Evolutionary conservation across 108 stramenopile genomes (phyloP).

Genomic region (Conticribra weissflogii): DNA sequence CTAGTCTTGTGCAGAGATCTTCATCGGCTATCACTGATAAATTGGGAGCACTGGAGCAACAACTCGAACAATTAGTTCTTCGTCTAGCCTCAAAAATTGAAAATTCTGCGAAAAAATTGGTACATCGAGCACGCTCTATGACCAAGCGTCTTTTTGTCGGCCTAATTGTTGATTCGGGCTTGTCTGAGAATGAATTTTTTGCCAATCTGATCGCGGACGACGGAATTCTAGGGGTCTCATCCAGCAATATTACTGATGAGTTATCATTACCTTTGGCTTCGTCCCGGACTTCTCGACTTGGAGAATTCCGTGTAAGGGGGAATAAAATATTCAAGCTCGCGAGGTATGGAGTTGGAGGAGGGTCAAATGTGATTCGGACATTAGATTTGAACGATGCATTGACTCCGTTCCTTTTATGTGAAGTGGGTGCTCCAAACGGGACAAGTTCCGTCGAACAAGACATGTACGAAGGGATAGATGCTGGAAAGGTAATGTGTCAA

Average conservation of each 20-base stretch:
- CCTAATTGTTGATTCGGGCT: slow-evolving; percentile 16
- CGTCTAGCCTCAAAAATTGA: neutral
- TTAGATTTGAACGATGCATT: slow-evolving; percentile 53
- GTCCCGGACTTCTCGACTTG: neutral
- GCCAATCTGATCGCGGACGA: slow-evolving; percentile 2
- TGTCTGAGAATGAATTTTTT: slow-evolving; percentile 20
- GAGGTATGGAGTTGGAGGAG: slow-evolving; percentile 65
- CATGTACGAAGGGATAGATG: slow-evolving; percentile 38
- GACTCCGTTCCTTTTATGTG: slow-evolving; percentile 63
- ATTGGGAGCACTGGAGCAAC: slow-evolving; percentile 46
- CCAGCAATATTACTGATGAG: neutral
- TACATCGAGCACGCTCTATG: neutral
- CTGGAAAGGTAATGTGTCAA: slow-evolving; percentile 39
- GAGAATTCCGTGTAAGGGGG: slow-evolving; percentile 11
- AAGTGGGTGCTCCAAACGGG: slow-evolving; percentile 30
- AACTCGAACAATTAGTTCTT: slow-evolving; percentile 16
- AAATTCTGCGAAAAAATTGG: neutral
- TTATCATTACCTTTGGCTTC: neutral
- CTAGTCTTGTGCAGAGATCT: slow-evolving; percentile 73
- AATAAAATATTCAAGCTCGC: slow-evolving; percentile 56
- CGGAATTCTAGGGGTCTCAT: neutral
- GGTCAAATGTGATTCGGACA: slow-evolving; percentile 17
- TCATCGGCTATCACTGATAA: slow-evolving; percentile 52
- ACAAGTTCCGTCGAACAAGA: slow-evolving; percentile 37
- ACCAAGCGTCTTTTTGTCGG: slow-evolving; percentile 1